These are phyloP conservation scores for Kurtzmaniella cleridarum DNA, from an alignment of 805 yeast species.

Conservation along the genomic window DNA sequence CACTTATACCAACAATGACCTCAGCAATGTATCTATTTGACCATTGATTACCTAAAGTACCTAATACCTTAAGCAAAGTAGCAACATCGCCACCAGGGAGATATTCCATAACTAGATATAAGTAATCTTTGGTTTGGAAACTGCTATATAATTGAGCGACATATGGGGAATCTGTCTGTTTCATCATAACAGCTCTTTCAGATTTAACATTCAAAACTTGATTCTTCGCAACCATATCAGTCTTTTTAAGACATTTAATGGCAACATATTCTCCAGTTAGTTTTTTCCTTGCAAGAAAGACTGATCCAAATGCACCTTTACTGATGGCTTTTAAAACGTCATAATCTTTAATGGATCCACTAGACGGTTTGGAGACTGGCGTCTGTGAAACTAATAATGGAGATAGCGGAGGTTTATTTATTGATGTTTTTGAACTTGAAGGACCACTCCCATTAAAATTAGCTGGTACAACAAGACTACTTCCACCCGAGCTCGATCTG, in stretches of 20 bases:
- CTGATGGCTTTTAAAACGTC: constrained; percentile 90
- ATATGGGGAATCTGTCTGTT: constrained; percentile 87
- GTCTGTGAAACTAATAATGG: constrained; percentile 71
- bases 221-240: constrained; percentile 96
- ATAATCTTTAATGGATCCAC: constrained; percentile 75
- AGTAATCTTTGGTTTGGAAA: constrained; percentile 81
- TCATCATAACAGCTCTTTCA: constrained; percentile 97
- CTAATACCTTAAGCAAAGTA: constrained; percentile 74
- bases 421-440: constrained; percentile 6
- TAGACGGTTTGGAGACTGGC: constrained; percentile 43
- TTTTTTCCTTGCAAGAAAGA: constrained; percentile 75
- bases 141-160: constrained; percentile 86
- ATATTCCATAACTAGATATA: constrained; percentile 94
- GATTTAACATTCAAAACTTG: constrained; percentile 92
- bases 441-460: constrained; percentile 1
- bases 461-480: background rate
- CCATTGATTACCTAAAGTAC: constrained; percentile 84
- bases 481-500: constrained; percentile 17
- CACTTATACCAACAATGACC: constrained; percentile 84
- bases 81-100: constrained; percentile 95
- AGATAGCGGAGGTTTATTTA: constrained; percentile 61
- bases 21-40: constrained; percentile 81
- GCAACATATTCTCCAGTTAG: constrained; percentile 94
- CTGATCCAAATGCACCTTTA: constrained; percentile 97
- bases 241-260: constrained; percentile 81